These are phyloP conservation scores for Gyrodon lividus DNA, from an alignment of 768 basidiomycete species.

Conservation along the genomic window DNA sequence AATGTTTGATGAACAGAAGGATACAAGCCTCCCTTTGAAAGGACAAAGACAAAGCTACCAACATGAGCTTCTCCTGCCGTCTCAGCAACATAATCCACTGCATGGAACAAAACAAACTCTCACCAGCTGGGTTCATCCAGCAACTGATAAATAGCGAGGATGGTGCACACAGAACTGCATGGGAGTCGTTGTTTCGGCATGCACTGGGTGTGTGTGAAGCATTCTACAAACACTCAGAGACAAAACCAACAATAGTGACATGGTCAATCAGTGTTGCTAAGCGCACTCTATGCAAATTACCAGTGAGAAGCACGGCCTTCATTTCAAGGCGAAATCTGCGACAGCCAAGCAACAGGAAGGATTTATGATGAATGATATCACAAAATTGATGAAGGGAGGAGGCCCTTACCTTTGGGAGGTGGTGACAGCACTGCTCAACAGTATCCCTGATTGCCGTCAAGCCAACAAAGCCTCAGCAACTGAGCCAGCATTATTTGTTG, in stretches of 20 bases:
- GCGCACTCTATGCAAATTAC: neutral
- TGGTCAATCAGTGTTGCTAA: neutral
- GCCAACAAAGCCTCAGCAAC: conserved; percentile 7
- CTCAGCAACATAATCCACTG: neutral
- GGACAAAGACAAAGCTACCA: neutral
- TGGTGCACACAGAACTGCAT: neutral
- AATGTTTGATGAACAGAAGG: neutral
- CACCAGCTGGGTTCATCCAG: too few species aligned
- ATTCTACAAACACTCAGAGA: neutral
- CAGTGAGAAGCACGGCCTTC: neutral
- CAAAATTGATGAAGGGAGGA: neutral
- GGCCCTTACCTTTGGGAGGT: neutral
- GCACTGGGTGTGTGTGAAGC: neutral
- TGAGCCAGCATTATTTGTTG: conserved; percentile 1
- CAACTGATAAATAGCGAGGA: neutral
- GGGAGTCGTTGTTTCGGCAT: neutral
- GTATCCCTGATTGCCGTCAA: neutral
- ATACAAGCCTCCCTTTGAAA: neutral
- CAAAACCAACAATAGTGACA: neutral
- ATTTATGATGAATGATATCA: neutral
- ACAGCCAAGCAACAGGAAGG: conserved; percentile 2
- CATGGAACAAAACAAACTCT: too few species aligned
- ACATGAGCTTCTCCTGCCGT: neutral
- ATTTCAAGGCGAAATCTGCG: neutral
- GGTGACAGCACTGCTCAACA: neutral